Conservation (phyloP, 192 early-diverging fungal genomes). For the Entrophospora sp. region DNA sequence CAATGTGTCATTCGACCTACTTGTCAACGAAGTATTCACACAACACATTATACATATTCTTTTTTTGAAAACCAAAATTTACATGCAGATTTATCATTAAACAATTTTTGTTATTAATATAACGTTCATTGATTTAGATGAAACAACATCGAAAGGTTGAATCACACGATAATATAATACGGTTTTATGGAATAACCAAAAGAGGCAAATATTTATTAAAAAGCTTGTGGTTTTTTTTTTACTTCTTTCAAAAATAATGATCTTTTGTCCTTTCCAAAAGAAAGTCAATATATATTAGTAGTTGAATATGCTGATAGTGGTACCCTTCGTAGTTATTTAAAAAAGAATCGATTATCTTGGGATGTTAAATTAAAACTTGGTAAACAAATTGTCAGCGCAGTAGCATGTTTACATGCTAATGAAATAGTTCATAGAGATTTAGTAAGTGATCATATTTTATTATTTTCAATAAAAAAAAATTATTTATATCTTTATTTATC, state of each 20-base stretch:
- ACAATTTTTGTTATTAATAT: no score
- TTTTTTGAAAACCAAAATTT: no score
- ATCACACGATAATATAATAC: neutral
- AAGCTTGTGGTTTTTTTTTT: neutral
- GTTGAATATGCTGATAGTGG: neutral
- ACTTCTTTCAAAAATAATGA: neutral
- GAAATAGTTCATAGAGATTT: constrained; percentile 2
- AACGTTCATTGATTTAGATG: no score
- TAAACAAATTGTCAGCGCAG: neutral
- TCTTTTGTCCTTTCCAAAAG: no score
- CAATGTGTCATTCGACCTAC: no score
- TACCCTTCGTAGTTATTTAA: neutral
- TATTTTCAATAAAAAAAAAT: neutral
- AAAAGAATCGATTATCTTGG: neutral
- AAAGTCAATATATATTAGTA: neutral
- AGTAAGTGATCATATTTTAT: neutral
- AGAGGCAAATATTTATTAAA: neutral
- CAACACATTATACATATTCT: no score
- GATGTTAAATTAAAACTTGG: neutral
- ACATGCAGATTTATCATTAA: no score
- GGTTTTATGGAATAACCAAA: constrained; percentile 2
- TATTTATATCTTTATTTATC: no score
- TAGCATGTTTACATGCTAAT: neutral
- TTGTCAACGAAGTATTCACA: no score
- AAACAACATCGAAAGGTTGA: neutral